Evolutionary conservation across 139 green algal species (phyloP).

Genomic region (Chlorella vulgaris): DNA sequence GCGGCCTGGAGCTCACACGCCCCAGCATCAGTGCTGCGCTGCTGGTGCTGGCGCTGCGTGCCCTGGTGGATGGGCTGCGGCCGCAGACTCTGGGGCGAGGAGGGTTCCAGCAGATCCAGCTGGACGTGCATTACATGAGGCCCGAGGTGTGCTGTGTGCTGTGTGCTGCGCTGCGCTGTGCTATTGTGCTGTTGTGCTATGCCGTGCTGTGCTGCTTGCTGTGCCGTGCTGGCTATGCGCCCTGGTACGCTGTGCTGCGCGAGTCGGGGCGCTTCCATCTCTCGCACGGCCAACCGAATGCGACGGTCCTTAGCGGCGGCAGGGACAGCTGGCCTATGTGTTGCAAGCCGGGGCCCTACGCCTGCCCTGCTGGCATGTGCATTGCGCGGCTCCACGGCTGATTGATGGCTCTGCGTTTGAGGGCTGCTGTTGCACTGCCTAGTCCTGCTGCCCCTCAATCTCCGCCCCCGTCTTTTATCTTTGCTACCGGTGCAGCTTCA

Average conservation of each 20-base stretch:
- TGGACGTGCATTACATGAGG: slow-evolving; percentile 80
- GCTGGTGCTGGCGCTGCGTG: slow-evolving; percentile 67
- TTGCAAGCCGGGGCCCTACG: no score
- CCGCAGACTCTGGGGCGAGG: slow-evolving; percentile 59
- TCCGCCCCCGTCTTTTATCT: slow-evolving; percentile 1
- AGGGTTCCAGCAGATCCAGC: slow-evolving; percentile 84
- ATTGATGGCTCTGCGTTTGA: not conserved
- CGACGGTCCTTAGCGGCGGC: no score
- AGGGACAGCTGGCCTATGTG: no score
- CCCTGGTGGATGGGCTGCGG: slow-evolving; percentile 70
- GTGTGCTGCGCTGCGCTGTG: no score
- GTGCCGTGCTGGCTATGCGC: not conserved
- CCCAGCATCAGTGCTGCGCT: slow-evolving; percentile 20
- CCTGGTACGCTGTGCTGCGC: no score
- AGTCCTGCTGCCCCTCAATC: not conserved
- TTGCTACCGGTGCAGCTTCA: slow-evolving; percentile 55
- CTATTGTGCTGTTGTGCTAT: not conserved
- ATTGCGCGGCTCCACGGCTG: no score
- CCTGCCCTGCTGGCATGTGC: no score
- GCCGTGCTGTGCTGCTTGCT: not conserved
- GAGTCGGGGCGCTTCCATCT: no score
- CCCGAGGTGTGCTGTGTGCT: not conserved
- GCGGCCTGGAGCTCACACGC: slow-evolving; percentile 23
- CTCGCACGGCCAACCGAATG: no score
- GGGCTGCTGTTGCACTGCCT: not conserved